A percentile compares a stretch with the other conserved stretches of the same genome.
Conservation (phyloP, 139 green algal genomes). For the Nannochloris sp. region DNA sequence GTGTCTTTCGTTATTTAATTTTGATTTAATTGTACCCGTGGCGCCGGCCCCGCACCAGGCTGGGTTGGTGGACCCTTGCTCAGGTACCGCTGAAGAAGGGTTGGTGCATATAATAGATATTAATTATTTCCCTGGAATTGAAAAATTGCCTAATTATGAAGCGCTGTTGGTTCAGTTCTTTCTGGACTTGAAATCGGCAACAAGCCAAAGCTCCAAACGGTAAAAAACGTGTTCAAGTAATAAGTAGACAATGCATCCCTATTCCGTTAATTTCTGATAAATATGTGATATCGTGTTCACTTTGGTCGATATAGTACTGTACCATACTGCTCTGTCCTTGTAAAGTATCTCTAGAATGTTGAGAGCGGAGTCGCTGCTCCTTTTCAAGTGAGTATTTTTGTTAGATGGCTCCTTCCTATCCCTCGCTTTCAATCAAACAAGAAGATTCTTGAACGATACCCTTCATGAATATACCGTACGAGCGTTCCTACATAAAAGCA, state of each 20-base stretch:
- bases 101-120: slow-evolving; percentile 46
- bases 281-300: neutral
- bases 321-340: neutral
- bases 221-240: too few species aligned
- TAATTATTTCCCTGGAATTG: slow-evolving; percentile 55
- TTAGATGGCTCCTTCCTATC: too few species aligned
- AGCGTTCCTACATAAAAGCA: too few species aligned
- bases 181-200: neutral
- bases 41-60: neutral
- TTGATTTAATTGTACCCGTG: slow-evolving; percentile 72
- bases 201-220: too few species aligned
- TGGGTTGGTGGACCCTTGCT: neutral
- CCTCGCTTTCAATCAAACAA: too few species aligned
- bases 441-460: too few species aligned
- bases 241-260: too few species aligned
- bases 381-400: too few species aligned
- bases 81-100: neutral
- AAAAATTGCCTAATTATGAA: slow-evolving; percentile 51
- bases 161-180: slow-evolving; percentile 37
- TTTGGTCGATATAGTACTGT: neutral
- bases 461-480: too few species aligned
- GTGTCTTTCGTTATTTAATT: slow-evolving; percentile 79
- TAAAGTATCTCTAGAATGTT: too few species aligned
- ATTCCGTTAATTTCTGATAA: neutral
- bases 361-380: too few species aligned